Conservation (phyloP, 371 early-diverging fungal genomes). For the Mortierella sp. region DNA sequence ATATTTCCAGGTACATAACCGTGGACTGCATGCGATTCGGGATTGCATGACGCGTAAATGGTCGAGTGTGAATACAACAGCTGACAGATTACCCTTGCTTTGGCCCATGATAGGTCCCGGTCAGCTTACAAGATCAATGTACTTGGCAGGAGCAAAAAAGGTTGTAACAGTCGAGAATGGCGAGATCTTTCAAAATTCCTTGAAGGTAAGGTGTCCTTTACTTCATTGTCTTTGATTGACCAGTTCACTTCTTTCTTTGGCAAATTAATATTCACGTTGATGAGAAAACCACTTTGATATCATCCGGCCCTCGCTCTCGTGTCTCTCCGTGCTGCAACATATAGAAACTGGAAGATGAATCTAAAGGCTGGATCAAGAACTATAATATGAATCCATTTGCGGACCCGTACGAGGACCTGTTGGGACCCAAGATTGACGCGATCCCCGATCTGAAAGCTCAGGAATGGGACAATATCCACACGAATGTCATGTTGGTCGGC, state of each 20-base stretch:
- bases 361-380: constrained; percentile 33
- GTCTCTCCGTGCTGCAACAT: not conserved
- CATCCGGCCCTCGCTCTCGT: not conserved
- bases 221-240: not conserved
- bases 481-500: constrained; percentile 36
- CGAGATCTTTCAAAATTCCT: constrained; percentile 20
- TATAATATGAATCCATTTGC: constrained; percentile 20
- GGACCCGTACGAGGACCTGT: constrained; percentile 32
- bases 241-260: not conserved
- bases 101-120: constrained; percentile 37
- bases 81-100: not conserved
- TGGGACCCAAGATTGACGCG: constrained; percentile 4
- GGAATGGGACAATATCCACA: constrained; percentile 36
- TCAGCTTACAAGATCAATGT: constrained; percentile 51
- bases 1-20: constrained; percentile 33
- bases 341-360: constrained; percentile 26
- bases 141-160: constrained; percentile 46
- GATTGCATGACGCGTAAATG: not conserved
- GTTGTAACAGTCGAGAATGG: constrained; percentile 35
- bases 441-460: constrained; percentile 28
- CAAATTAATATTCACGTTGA: not conserved
- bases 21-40: not conserved
- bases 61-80: not conserved
- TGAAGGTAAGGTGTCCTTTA: constrained; percentile 16
- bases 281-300: constrained; percentile 2